Evolutionary conservation across 192 early-diverging fungal genomes (phyloP).

Genomic region (Linnemannia hyalina): DNA sequence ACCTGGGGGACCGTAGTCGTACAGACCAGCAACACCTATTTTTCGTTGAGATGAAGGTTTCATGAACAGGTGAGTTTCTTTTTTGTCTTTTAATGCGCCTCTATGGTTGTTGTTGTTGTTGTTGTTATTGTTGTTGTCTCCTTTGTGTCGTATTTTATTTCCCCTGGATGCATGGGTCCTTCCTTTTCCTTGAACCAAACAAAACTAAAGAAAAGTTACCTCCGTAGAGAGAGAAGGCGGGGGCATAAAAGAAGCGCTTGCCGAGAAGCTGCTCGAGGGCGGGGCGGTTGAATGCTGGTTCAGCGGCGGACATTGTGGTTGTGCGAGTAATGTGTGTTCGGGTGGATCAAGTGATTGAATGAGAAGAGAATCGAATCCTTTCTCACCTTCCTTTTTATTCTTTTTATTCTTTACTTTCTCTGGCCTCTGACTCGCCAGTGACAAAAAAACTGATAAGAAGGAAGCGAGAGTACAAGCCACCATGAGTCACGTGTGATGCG

Average conservation of each 20-base stretch:
- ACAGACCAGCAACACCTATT: slow-evolving; percentile 93
- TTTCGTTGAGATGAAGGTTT: background rate
- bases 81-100: background rate
- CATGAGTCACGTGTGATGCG: slow-evolving; percentile 14
- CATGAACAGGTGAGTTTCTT: background rate
- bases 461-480: slow-evolving; percentile 10
- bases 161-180: background rate
- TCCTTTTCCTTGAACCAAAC: too few species aligned
- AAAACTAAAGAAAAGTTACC: slow-evolving; percentile 61
- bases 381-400: background rate
- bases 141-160: background rate
- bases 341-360: background rate
- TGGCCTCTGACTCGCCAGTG: background rate
- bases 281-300: slow-evolving; percentile 54
- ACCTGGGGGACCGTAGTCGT: slow-evolving; percentile 97
- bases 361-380: background rate
- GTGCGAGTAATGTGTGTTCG: background rate
- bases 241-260: slow-evolving; percentile 97
- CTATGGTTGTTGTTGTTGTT: background rate
- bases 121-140: background rate
- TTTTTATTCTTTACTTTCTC: background rate
- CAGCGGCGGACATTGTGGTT: slow-evolving; percentile 36
- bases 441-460: background rate
- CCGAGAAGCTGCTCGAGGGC: slow-evolving; percentile 72
- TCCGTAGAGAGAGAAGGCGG: slow-evolving; percentile 95